Conservation (phyloP, 1,139 yeast species). For the Saccharomyces hybrid region DNA sequence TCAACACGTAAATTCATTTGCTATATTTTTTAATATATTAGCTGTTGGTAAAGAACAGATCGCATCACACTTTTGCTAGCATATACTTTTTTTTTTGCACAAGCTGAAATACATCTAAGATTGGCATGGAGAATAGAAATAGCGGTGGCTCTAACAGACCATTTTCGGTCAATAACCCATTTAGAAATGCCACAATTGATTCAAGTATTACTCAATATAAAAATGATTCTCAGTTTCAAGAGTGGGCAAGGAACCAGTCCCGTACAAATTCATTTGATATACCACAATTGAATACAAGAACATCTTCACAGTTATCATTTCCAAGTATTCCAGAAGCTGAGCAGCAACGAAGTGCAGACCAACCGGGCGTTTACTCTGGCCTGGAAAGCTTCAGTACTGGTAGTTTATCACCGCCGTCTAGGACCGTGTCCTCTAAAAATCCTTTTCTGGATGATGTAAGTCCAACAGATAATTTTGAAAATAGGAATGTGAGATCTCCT, state of each 20-base stretch:
- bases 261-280: slow-evolving; percentile 4
- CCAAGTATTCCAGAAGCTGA: background rate
- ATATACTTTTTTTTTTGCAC: background rate
- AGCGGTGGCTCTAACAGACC: slow-evolving; percentile 33
- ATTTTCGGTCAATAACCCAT: slow-evolving; percentile 54
- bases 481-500: slow-evolving; percentile 8
- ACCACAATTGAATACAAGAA: background rate
- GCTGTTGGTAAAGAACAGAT: background rate
- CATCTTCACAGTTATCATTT: background rate
- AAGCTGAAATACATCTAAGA: background rate
- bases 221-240: slow-evolving; percentile 36
- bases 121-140: slow-evolving; percentile 11
- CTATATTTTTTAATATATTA: background rate
- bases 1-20: background rate
- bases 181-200: slow-evolving; percentile 36
- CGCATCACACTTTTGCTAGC: background rate
- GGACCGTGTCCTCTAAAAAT: slow-evolving; percentile 17
- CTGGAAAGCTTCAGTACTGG: background rate
- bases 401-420: slow-evolving; percentile 3
- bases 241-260: slow-evolving; percentile 36
- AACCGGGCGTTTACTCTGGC: background rate
- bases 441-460: slow-evolving; percentile 28
- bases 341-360: background rate
- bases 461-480: background rate
- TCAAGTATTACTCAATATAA: slow-evolving; percentile 18